Base-by-base conservation (phyloP, 768 basidiomycete species). In the Tremella yokohamensis region DNA sequence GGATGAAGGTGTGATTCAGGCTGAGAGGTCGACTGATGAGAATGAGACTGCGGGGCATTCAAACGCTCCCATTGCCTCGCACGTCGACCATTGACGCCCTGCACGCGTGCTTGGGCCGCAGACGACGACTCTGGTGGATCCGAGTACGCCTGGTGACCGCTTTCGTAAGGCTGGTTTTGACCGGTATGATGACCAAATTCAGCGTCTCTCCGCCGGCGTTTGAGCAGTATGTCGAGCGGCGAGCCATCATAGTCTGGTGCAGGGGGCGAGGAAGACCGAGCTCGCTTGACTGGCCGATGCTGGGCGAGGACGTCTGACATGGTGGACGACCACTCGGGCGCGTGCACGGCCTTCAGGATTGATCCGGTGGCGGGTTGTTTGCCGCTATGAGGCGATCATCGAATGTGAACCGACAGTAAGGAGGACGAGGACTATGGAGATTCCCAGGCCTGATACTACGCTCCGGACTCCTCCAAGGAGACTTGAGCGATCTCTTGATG, bases 191-290 rank as follows among this genome's bases (percentile, higher is more conserved):
- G 38, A 24, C 20, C 18, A 25, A 57, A 58, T 4, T 39, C n/a
- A 3, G 60, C 58, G n/a, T 63, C 57, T 40, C 64, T 29, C 26
- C 67, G 54, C 1, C 67, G 60, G 12, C 67, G 62, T 40, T 72
- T 72, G 19, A 68, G 55, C 4, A 72, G 29, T 16, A 66, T 48
- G 44, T 72, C 67, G 11, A 72, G 54, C 15, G 70, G 70, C 3
- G 70, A 72, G 11, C 64, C 49, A 34, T 22, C 51, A 25, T 34
- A 16, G 48, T 47, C 55, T 16, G 22, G 45, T n/a, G 11, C 24
- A 12, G 22, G 55, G 13, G 60, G 55, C 2, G 55, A 47, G 19
- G 60, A 47, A 8, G 54, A 57, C n/a, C 55, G 49, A 8, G 49
- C 37, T 22, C 60, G 49, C 50, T 61, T 61, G 6, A 45, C 22